Evolutionary conservation across 768 basidiomycete species (phyloP).

Genomic region (Pulveroboletus ravenelii): DNA sequence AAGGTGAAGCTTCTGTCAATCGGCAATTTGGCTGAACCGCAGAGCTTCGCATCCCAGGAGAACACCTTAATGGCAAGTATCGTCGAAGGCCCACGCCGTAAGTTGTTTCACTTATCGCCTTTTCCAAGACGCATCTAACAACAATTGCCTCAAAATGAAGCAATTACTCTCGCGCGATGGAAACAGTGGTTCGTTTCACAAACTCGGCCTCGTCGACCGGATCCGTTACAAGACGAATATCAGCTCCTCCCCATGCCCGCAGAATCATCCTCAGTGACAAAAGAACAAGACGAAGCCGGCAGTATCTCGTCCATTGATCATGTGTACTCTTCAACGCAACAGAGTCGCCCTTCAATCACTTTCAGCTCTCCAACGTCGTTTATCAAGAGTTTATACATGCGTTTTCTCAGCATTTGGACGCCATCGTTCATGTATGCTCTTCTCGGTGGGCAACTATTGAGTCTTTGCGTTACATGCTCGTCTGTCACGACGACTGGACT

Average conservation of each 20-base stretch:
- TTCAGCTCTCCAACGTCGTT: constrained; percentile 21
- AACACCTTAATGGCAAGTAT: constrained; percentile 7
- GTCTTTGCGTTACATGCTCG: constrained; percentile 19
- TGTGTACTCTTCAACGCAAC: not conserved
- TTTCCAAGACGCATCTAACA: not conserved
- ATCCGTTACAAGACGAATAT: constrained; percentile 18
- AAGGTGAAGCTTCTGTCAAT: too few relatives aligned
- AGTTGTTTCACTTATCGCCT: not conserved
- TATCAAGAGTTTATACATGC: constrained; percentile 13
- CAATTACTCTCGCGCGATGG: constrained; percentile 7
- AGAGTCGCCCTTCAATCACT: constrained; percentile 10
- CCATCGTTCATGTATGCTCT: constrained; percentile 24
- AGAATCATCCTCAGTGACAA: constrained; percentile 4
- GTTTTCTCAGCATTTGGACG: constrained; percentile 27
- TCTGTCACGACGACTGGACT: constrained; percentile 74
- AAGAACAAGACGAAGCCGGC: constrained; percentile 7
- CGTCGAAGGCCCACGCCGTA: constrained; percentile 5
- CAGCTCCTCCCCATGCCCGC: constrained; percentile 13
- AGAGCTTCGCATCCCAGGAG: too few relatives aligned
- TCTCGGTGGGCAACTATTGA: constrained; percentile 26
- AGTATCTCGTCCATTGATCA: not conserved
- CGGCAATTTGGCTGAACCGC: not conserved
- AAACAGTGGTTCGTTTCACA: constrained; percentile 13
- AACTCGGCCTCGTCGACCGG: constrained; percentile 4
- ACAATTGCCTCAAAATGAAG: constrained; percentile 2